Percentiles rank a stretch among this genome's conserved stretches.
phyloP scores from a whole-genome alignment of 1,284 basidiomycete genomes.

The Kalmanozyma brasiliensis region DNA sequence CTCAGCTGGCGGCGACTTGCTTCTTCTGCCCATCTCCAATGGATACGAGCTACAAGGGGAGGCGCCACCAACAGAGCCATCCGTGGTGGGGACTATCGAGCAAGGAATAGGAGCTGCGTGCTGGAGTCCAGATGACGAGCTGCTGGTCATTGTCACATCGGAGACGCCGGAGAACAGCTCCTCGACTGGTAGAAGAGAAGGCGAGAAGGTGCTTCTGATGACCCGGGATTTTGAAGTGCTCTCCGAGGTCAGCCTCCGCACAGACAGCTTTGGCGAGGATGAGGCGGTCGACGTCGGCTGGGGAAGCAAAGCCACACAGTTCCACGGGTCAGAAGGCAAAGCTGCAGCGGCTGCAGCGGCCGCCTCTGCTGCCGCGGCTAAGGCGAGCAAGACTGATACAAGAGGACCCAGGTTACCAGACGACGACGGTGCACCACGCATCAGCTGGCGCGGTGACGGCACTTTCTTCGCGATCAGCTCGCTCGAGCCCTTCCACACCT shows the following conservation, averaged over 20 bases:
- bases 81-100: conserved; percentile 78
- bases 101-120: conserved; percentile 82
- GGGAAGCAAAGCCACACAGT: conserved; percentile 97
- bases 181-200: conserved; percentile 22
- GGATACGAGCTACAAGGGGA: conserved; percentile 12
- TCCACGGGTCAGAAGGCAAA: conserved; percentile 95
- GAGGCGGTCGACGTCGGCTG: conserved; percentile 94
- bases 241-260: conserved; percentile 79
- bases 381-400: conserved; percentile 40
- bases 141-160: conserved; percentile 74
- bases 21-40: conserved; percentile 43
- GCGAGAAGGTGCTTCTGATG: conserved; percentile 84
- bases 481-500: conserved; percentile 69
- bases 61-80: conserved; percentile 24
- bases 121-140: conserved; percentile 91
- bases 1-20: conserved; percentile 62
- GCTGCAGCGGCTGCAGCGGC: conserved; percentile 75
- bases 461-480: conserved; percentile 87
- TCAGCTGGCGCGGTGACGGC: conserved; percentile 94
- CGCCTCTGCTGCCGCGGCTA: conserved; percentile 70
- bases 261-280: conserved; percentile 86
- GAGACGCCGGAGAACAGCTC: conserved; percentile 30
- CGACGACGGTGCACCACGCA: conserved; percentile 79
- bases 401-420: conserved; percentile 70
- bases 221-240: conserved; percentile 88